These are phyloP conservation scores for Schizopora paradoxa DNA, from an alignment of 1,284 basidiomycete genomes.

Conservation along the genomic window DNA sequence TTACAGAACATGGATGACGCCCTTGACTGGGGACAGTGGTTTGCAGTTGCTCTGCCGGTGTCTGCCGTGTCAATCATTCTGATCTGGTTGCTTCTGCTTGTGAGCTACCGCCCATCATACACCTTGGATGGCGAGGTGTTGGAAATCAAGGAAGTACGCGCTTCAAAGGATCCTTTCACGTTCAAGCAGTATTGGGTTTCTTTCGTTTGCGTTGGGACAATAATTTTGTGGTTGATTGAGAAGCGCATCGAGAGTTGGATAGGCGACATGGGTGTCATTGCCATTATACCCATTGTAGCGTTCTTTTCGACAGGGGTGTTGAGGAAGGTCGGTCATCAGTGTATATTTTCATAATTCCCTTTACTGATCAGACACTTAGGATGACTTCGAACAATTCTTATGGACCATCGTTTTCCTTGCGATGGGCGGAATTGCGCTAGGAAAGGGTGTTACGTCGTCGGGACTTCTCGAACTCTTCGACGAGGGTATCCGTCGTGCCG, in stretches of 20 bases:
- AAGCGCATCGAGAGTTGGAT: constrained; percentile 74
- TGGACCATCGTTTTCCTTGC: constrained; percentile 94
- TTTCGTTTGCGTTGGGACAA: constrained; percentile 82
- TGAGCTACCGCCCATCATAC: constrained; percentile 71
- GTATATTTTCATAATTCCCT: constrained; percentile 7
- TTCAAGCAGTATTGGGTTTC: constrained; percentile 89
- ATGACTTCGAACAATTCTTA: constrained; percentile 91
- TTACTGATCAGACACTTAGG: constrained; percentile 39
- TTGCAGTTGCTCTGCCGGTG: constrained; percentile 90
- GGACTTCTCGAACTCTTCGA: constrained; percentile 84
- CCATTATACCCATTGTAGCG: constrained; percentile 87
- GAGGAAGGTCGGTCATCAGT: constrained; percentile 66
- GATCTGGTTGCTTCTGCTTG: constrained; percentile 89
- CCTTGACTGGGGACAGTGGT: constrained; percentile 92
- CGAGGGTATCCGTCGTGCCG: constrained; percentile 57
- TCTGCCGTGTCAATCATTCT: constrained; percentile 79
- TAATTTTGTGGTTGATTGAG: constrained; percentile 88
- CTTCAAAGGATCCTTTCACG: constrained; percentile 77
- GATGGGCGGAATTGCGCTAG: constrained; percentile 98
- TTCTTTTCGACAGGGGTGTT: constrained; percentile 95
- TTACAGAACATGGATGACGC: constrained; percentile 83
- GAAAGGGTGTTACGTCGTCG: constrained; percentile 89
- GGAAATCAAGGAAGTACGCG: constrained; percentile 77
- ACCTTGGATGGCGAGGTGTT: constrained; percentile 74
- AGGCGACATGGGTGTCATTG: constrained; percentile 98